phyloP scores from a whole-genome alignment of 345 rosid species.

The Conringia planisiliqua region DNA sequence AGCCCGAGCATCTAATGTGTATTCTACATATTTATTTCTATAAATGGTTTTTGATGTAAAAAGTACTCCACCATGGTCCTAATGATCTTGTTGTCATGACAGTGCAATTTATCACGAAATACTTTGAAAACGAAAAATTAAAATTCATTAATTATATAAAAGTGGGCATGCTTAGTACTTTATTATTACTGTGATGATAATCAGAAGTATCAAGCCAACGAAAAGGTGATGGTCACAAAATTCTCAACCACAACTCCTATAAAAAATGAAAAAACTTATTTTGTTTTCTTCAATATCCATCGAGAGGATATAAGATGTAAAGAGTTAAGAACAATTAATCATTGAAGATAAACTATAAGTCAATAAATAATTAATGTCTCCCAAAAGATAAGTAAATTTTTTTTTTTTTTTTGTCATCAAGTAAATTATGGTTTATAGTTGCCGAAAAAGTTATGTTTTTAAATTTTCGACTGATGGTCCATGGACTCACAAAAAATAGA shows the following conservation, averaged over 20 bases:
- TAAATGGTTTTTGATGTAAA: background rate
- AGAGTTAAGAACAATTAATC: background rate
- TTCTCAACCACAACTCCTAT: background rate
- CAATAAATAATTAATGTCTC: background rate
- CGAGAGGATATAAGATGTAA: background rate
- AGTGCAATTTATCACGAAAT: background rate
- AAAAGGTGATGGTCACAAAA: background rate
- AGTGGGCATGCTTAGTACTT: background rate
- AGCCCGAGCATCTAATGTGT: background rate
- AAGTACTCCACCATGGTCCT: background rate
- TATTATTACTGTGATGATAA: background rate
- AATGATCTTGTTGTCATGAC: background rate
- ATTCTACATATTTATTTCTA: background rate
- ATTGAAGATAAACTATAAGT: background rate
- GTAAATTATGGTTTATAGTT: background rate
- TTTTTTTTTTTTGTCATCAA: no score
- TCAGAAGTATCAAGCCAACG: background rate
- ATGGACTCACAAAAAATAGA: constrained; percentile 2
- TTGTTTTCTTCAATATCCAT: background rate
- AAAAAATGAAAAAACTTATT: background rate
- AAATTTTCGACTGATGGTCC: constrained; percentile 21
- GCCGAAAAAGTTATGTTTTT: background rate
- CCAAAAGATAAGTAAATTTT: no score
- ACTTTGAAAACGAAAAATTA: background rate
- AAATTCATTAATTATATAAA: background rate